phyloP scores from a whole-genome alignment of 169 alveolate species.

The Plasmodium coatneyi region DNA sequence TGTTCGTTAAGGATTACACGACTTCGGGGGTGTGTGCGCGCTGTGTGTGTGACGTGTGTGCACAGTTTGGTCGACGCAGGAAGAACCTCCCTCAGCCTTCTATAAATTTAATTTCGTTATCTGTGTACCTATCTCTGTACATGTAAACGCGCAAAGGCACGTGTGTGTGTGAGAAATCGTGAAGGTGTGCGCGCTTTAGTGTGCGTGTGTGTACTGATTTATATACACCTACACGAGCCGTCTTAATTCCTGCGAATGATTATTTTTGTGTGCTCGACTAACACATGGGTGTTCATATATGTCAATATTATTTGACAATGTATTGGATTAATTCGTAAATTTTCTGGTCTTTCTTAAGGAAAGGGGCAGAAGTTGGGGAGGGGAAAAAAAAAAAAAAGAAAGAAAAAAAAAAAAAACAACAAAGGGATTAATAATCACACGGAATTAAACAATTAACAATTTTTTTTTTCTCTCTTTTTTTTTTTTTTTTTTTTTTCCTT shows the following conservation, averaged over 20 bases:
- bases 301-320: background rate
- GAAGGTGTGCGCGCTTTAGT: background rate
- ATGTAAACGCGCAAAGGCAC: background rate
- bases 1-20: background rate
- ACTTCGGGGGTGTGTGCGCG: background rate
- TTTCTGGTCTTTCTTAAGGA: background rate
- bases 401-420: constrained; percentile 22
- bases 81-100: background rate
- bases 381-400: background rate
- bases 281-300: constrained; percentile 20
- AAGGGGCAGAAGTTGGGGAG: background rate
- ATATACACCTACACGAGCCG: background rate
- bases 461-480: constrained; percentile 11
- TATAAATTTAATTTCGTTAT: background rate
- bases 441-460: constrained; percentile 44
- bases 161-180: background rate
- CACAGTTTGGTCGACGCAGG: background rate
- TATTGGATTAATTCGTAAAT: constrained; percentile 24
- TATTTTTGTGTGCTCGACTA: constrained; percentile 1
- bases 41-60: background rate
- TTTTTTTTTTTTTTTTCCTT: constrained; percentile 17
- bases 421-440: constrained; percentile 41
- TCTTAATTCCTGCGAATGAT: constrained; percentile 15
- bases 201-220: background rate
- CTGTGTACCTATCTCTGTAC: background rate